Conservation (phyloP, 2,329 filamentous ascomycete species). For the Neofusicoccum umdonicola region DNA sequence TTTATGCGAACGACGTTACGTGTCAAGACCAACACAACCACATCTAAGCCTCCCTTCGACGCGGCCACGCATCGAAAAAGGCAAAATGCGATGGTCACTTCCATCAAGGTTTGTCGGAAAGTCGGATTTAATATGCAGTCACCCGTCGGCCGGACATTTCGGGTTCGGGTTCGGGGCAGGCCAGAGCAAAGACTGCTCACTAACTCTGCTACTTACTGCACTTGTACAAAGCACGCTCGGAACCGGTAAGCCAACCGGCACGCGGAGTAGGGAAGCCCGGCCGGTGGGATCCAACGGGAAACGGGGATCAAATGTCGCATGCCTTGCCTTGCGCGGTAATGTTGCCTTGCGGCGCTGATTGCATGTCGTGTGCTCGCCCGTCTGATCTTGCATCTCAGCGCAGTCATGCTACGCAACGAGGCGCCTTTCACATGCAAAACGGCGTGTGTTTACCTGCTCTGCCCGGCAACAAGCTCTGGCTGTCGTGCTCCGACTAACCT, state of each 20-base stretch:
- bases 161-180: not conserved
- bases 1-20: slow-evolving; percentile 14
- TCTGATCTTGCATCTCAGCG: not conserved
- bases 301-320: slow-evolving; percentile 8
- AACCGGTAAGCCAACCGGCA: slow-evolving; percentile 7
- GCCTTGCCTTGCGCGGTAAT: not conserved
- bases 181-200: not conserved
- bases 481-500: not conserved
- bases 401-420: not conserved
- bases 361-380: not conserved
- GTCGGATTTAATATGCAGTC: not conserved
- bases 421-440: slow-evolving; percentile 9
- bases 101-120: not conserved
- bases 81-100: not conserved
- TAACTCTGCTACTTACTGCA: not conserved
- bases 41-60: slow-evolving; percentile 7
- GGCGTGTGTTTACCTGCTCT: not conserved
- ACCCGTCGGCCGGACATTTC: not conserved
- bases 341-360: not conserved
- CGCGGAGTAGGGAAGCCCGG: not conserved
- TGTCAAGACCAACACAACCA: not conserved
- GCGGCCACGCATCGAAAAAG: not conserved
- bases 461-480: not conserved
- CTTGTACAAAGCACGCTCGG: not conserved
- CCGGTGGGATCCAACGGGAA: not conserved